phyloP scores from a whole-genome alignment of 768 basidiomycete genomes.

The Mycena polygramma region DNA sequence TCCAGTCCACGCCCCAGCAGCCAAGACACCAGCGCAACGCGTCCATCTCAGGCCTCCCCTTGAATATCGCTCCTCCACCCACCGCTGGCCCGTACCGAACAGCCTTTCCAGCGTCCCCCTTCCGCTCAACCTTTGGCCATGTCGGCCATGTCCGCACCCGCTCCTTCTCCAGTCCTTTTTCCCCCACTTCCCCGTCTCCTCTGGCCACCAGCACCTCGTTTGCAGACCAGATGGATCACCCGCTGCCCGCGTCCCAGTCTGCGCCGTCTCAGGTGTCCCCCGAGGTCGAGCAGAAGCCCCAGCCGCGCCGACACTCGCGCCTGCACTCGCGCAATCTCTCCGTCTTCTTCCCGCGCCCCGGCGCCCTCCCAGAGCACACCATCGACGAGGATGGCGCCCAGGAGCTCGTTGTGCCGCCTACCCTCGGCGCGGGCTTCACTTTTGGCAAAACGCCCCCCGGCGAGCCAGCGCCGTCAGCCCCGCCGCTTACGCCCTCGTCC shows the following conservation, averaged over 20 bases:
- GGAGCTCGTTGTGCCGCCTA: conserved; percentile 61
- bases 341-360: conserved; percentile 90
- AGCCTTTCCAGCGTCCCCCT: conserved; percentile 48
- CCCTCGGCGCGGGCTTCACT: conserved; percentile 55
- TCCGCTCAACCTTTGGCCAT: conserved; percentile 48
- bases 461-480: conserved; percentile 48
- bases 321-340: conserved; percentile 94
- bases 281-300: conserved; percentile 37
- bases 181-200: conserved; percentile 64
- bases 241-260: conserved; percentile 41
- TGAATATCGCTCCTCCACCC: conserved; percentile 39
- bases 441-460: conserved; percentile 48
- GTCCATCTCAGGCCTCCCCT: conserved; percentile 42
- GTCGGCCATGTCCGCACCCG: conserved; percentile 56
- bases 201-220: conserved; percentile 57
- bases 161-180: conserved; percentile 65
- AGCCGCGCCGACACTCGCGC: conserved; percentile 67
- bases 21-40: conserved; percentile 42
- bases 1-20: conserved; percentile 44
- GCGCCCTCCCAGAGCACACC: conserved; percentile 64
- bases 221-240: conserved; percentile 39
- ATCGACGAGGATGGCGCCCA: conserved; percentile 79
- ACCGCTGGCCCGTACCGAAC: conserved; percentile 50
- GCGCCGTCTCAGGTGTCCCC: conserved; percentile 39
- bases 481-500: conserved; percentile 45